These are phyloP conservation scores for Crataegus laevigata DNA, from an alignment of 306 rosid species.

Conservation along the genomic window DNA sequence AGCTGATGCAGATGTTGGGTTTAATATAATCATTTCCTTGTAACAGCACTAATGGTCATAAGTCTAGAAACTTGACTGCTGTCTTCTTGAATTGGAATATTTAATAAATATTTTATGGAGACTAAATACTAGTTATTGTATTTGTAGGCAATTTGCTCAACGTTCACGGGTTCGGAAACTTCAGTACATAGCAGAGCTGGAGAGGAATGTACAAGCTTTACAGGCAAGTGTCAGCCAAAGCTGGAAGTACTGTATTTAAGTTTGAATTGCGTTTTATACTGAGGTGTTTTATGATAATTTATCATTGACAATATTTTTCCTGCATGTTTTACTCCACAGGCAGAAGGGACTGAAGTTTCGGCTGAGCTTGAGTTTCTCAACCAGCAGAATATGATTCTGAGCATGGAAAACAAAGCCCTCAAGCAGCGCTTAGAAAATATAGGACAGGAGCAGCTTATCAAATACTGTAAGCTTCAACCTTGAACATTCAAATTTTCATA, in stretches of 20 bases:
- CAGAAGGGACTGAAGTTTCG: slow-evolving; percentile 86
- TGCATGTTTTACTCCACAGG: slow-evolving; percentile 40
- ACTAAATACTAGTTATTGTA: slow-evolving; percentile 34
- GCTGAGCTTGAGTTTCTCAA: slow-evolving; percentile 95
- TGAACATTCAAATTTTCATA: slow-evolving; percentile 5
- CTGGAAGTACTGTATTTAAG: slow-evolving; percentile 3
- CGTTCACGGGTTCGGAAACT: slow-evolving; percentile 96
- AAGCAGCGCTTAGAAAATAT: slow-evolving; percentile 88
- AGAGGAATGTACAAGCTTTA: slow-evolving; percentile 89
- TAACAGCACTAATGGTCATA: not conserved
- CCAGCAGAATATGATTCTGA: slow-evolving; percentile 83
- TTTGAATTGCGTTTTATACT: not conserved
- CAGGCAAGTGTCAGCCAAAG: slow-evolving; percentile 58
- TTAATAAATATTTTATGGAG: not conserved
- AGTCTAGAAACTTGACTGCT: not conserved
- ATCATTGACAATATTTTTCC: not conserved
- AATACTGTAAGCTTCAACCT: slow-evolving; percentile 61
- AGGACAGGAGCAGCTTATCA: slow-evolving; percentile 93
- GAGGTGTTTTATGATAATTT: not conserved
- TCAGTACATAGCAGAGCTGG: slow-evolving; percentile 98
- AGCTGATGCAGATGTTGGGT: not conserved
- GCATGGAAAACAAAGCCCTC: slow-evolving; percentile 98
- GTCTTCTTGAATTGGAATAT: not conserved
- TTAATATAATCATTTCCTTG: not conserved
- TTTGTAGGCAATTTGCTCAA: slow-evolving; percentile 95